These are phyloP conservation scores for Blastobotrys muscicola DNA, from an alignment of 805 yeast genomes.

Conservation along the genomic window DNA sequence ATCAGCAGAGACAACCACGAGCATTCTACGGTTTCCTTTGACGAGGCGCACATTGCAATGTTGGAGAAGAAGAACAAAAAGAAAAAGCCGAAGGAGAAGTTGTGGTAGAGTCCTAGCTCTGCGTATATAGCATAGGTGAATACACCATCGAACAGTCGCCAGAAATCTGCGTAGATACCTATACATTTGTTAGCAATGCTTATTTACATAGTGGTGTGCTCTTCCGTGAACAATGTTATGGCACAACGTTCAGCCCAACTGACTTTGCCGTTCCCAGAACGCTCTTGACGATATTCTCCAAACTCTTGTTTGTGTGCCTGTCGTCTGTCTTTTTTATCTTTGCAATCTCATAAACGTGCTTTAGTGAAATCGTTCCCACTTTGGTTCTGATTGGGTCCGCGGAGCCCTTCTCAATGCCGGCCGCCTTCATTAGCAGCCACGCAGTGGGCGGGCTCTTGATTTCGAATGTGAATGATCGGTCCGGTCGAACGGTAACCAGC, in stretches of 20 bases:
- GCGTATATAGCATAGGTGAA: not conserved
- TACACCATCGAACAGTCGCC: not conserved
- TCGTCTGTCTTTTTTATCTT: constrained; percentile 81
- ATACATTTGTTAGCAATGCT: not conserved
- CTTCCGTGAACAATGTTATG: constrained; percentile 29
- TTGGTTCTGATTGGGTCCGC: constrained; percentile 48
- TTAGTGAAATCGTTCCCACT: constrained; percentile 64
- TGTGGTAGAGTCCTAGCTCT: constrained; percentile 23
- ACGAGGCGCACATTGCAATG: constrained; percentile 92
- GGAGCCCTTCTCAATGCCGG: constrained; percentile 71
- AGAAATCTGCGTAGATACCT: not conserved
- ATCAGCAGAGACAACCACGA: constrained; percentile 51
- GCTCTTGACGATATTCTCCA: constrained; percentile 72
- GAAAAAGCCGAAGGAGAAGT: constrained; percentile 44
- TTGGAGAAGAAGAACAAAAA: constrained; percentile 59
- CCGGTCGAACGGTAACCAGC: constrained; percentile 78
- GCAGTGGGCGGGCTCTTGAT: constrained; percentile 88
- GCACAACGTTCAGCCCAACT: constrained; percentile 76
- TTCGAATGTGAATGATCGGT: constrained; percentile 78
- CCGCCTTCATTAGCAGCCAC: constrained; percentile 73
- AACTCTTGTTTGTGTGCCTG: constrained; percentile 57
- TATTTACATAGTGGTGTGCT: not conserved
- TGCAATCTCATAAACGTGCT: constrained; percentile 92
- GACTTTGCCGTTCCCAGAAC: constrained; percentile 83
- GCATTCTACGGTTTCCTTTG: constrained; percentile 85